Percentiles rank a stretch among this genome's conserved stretches.
Evolutionary conservation across 2,329 filamentous ascomycete species (phyloP).

Genomic region (Emergomyces pasteurianus): DNA sequence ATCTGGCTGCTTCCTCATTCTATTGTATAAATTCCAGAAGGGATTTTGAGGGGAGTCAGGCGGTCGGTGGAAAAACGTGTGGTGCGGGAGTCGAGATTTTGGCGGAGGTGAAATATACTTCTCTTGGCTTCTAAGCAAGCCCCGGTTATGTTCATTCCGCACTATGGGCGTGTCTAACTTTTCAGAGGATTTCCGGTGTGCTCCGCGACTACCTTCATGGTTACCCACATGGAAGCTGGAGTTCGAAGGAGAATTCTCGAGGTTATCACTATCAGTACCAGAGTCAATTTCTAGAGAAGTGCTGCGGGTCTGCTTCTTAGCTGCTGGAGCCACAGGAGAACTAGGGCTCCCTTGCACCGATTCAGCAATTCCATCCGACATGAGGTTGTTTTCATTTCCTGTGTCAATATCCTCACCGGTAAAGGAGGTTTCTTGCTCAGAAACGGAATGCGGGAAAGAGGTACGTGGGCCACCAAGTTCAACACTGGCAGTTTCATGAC

Average conservation of each 20-base stretch:
- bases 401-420: neutral
- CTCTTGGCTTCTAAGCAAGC: neutral
- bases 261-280: neutral
- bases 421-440: neutral
- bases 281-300: neutral
- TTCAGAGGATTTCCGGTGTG: neutral
- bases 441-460: neutral
- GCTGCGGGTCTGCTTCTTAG: neutral
- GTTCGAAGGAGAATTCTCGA: neutral
- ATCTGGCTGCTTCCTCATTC: neutral
- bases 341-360: neutral
- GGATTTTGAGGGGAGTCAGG: neutral
- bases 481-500: slow-evolving; percentile 25
- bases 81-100: neutral
- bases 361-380: neutral
- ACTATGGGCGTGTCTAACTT: no score
- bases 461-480: slow-evolving; percentile 24
- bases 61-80: neutral
- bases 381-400: neutral
- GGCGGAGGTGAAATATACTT: neutral
- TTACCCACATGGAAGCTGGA: neutral
- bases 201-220: neutral
- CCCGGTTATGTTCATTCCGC: neutral
- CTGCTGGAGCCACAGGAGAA: neutral
- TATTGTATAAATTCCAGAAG: neutral